phyloP scores from a whole-genome alignment of 1,284 basidiomycete genomes.

The Coniferiporia sulphurascens region DNA sequence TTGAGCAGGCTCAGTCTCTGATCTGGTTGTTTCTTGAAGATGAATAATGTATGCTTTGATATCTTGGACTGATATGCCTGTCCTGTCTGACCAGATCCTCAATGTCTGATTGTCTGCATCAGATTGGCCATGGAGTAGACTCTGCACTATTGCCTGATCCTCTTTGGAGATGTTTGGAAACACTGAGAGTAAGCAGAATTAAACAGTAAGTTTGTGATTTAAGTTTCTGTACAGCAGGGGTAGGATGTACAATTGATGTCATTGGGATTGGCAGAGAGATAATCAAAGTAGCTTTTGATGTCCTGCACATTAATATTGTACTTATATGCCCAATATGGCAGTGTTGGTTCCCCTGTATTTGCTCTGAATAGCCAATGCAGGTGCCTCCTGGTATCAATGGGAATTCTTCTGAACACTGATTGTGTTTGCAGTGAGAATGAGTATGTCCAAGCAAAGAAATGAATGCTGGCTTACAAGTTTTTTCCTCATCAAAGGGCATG shows the following conservation, averaged over 20 bases:
- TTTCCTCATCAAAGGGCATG: not conserved
- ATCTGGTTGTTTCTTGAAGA: not conserved
- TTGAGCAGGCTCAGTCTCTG: not conserved
- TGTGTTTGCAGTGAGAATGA: not conserved
- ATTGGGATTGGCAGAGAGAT: not conserved
- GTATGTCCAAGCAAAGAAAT: not conserved
- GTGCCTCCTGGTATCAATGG: not conserved
- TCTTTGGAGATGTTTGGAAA: not conserved
- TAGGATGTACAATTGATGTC: not conserved
- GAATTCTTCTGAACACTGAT: constrained; percentile 1
- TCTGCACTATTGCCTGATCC: not conserved
- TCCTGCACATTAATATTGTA: not conserved
- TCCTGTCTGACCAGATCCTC: not conserved
- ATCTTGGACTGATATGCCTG: not conserved
- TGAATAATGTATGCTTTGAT: not conserved
- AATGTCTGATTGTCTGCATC: not conserved
- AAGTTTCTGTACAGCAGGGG: not conserved
- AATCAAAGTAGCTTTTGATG: not conserved
- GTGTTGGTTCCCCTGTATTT: not conserved
- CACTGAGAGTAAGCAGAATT: not conserved
- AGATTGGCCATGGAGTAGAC: not conserved
- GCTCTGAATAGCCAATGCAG: not conserved
- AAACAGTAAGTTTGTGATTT: not conserved
- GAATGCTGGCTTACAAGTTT: not conserved
- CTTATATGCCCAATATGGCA: not conserved